phyloP scores from a whole-genome alignment of 2,329 filamentous ascomycete species.

The Claviceps sp. region DNA sequence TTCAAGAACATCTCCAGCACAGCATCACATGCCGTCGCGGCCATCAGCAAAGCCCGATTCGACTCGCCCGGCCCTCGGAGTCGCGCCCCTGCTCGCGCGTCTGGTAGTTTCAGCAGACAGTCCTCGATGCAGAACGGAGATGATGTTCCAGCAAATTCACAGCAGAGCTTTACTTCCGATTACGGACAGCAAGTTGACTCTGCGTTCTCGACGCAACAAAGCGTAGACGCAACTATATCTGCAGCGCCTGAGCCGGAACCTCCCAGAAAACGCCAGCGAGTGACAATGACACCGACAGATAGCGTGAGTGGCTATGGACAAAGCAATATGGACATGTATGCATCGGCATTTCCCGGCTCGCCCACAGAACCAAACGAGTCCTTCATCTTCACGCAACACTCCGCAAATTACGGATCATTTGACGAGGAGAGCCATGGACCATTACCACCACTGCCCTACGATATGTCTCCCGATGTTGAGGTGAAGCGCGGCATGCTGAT shows the following conservation, averaged over 20 bases:
- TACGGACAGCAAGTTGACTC: slow-evolving; percentile 62
- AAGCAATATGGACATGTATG: slow-evolving; percentile 26
- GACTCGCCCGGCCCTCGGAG: slow-evolving; percentile 69
- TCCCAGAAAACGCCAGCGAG: slow-evolving; percentile 63
- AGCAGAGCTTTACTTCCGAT: slow-evolving; percentile 71
- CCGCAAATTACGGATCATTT: slow-evolving; percentile 27
- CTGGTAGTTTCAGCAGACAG: slow-evolving; percentile 59
- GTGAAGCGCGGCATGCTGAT: slow-evolving; percentile 72
- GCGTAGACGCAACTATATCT: slow-evolving; percentile 16
- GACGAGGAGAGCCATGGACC: slow-evolving; percentile 42
- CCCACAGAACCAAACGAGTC: slow-evolving; percentile 73
- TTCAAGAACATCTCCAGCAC: slow-evolving; percentile 95
- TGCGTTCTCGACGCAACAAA: slow-evolving; percentile 51
- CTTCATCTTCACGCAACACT: slow-evolving; percentile 50
- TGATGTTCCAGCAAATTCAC: slow-evolving; percentile 59
- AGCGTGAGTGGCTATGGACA: slow-evolving; percentile 43
- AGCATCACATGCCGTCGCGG: slow-evolving; percentile 83
- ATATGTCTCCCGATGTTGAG: slow-evolving; percentile 52
- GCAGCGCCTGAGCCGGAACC: slow-evolving; percentile 53
- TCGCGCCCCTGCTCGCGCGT: slow-evolving; percentile 50
- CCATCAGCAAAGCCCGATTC: slow-evolving; percentile 90
- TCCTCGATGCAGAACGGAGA: slow-evolving; percentile 58
- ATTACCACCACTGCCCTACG: slow-evolving; percentile 50
- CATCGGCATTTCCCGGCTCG: slow-evolving; percentile 47
- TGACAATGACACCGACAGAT: slow-evolving; percentile 40